These are phyloP conservation scores for Porcisia hertigi DNA, from an alignment of 208 protist species.

Conservation along the genomic window DNA sequence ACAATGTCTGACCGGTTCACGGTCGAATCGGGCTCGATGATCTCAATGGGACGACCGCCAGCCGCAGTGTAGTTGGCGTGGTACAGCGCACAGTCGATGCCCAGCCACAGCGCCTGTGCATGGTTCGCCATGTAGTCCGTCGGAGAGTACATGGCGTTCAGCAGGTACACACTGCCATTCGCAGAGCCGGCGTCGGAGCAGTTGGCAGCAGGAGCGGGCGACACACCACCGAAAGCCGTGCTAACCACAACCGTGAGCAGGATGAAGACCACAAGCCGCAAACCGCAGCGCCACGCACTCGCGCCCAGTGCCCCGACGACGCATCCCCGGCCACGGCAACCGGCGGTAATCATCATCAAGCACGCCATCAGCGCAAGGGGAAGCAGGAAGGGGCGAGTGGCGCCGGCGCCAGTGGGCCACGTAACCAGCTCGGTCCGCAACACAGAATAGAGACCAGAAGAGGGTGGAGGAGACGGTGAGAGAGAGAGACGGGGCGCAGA, in stretches of 20 bases:
- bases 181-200: not conserved
- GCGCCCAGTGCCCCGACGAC: not conserved
- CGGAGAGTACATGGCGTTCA: constrained; percentile 22
- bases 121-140: not conserved
- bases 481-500: not conserved
- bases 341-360: not conserved
- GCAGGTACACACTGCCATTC: constrained; percentile 13
- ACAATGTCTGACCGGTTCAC: not conserved
- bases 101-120: constrained; percentile 23
- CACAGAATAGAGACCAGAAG: not conserved
- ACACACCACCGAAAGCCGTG: too few species aligned
- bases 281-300: not conserved
- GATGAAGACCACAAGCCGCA: not conserved
- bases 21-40: too few species aligned
- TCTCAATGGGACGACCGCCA: constrained; percentile 15
- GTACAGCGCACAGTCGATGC: constrained; percentile 30
- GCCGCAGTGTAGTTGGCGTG: constrained; percentile 5
- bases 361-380: not conserved
- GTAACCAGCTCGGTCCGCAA: not conserved
- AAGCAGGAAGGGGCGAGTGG: not conserved
- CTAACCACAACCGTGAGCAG: not conserved
- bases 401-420: not conserved
- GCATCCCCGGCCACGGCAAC: not conserved
- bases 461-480: not conserved
- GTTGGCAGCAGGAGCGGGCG: not conserved